Evolutionary conservation across 1,284 basidiomycete species (phyloP).

Genomic region (Papiliotrema nemorosa): DNA sequence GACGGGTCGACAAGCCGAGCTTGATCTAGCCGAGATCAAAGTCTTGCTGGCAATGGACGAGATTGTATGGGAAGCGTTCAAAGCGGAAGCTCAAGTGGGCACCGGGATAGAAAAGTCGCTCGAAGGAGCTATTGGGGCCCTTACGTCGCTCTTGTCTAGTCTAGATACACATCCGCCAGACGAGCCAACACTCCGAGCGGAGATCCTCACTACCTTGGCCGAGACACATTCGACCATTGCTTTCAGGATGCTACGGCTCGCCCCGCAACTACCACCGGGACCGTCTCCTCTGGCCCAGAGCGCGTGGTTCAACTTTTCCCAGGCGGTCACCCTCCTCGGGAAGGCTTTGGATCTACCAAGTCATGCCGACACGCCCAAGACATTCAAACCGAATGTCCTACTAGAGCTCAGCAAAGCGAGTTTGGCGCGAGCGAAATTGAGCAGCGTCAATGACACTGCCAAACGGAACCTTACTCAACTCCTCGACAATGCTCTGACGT

Average conservation of each 20-base stretch:
- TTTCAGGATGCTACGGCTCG: constrained; percentile 26
- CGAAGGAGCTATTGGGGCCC: constrained; percentile 30
- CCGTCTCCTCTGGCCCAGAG: constrained; percentile 29
- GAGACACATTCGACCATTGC: constrained; percentile 35
- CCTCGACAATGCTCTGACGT: constrained; percentile 39
- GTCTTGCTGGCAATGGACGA: constrained; percentile 37
- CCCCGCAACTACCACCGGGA: constrained; percentile 24
- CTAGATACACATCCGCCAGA: constrained; percentile 29
- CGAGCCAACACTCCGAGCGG: constrained; percentile 25
- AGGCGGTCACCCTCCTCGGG: constrained; percentile 29
- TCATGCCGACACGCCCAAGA: constrained; percentile 23
- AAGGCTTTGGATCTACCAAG: constrained; percentile 33
- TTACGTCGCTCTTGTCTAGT: constrained; percentile 24
- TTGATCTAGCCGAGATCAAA: constrained; percentile 42
- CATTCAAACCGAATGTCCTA: constrained; percentile 35
- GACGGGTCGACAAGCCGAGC: constrained; percentile 34
- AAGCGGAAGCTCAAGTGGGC: constrained; percentile 25
- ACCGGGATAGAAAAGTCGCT: constrained; percentile 27
- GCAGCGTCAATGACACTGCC: constrained; percentile 33
- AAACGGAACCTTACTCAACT: constrained; percentile 34
- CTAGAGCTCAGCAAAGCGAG: constrained; percentile 28
- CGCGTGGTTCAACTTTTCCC: constrained; percentile 35
- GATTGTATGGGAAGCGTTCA: constrained; percentile 39
- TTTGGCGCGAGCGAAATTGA: constrained; percentile 32
- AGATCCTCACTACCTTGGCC: constrained; percentile 35